Percentiles rank a stretch among this genome's conserved stretches.
These are phyloP conservation scores for Backusella psychrophila DNA, from an alignment of 192 early-diverging fungal genomes.

Conservation along the genomic window DNA sequence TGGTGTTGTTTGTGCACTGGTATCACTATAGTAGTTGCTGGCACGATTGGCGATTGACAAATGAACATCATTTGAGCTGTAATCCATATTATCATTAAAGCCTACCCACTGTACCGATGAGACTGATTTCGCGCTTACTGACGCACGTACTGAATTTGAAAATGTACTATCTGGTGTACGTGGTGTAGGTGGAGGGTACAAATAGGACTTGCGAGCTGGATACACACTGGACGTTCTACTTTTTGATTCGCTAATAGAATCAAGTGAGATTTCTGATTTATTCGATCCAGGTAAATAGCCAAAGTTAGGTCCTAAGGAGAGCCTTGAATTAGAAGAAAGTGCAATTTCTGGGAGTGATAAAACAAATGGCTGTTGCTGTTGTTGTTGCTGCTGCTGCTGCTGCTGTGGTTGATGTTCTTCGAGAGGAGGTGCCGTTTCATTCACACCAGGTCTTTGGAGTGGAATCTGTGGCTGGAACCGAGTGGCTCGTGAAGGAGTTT, in stretches of 20 bases:
- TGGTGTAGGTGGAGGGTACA: neutral
- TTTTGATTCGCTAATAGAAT: neutral
- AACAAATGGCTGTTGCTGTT: neutral
- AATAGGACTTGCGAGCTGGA: neutral
- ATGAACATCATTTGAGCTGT: neutral
- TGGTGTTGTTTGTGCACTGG: neutral
- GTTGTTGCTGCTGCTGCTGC: no score
- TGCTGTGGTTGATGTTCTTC: neutral
- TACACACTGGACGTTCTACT: neutral
- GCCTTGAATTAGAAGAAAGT: neutral
- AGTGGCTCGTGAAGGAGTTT: neutral
- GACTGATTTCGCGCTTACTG: neutral
- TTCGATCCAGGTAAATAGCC: neutral
- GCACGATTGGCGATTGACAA: slow-evolving; percentile 1
- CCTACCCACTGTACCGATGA: slow-evolving; percentile 15
- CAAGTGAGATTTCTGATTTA: neutral
- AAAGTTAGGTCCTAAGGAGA: neutral
- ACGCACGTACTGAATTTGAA: neutral
- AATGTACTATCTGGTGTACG: neutral
- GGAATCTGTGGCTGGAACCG: neutral
- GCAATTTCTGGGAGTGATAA: neutral
- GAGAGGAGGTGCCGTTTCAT: neutral
- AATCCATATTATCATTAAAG: slow-evolving; percentile 20
- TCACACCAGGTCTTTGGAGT: neutral
- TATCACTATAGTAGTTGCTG: neutral